phyloP scores from a whole-genome alignment of 1,284 basidiomycete genomes.

The Papiliotrema flavescens region DNA sequence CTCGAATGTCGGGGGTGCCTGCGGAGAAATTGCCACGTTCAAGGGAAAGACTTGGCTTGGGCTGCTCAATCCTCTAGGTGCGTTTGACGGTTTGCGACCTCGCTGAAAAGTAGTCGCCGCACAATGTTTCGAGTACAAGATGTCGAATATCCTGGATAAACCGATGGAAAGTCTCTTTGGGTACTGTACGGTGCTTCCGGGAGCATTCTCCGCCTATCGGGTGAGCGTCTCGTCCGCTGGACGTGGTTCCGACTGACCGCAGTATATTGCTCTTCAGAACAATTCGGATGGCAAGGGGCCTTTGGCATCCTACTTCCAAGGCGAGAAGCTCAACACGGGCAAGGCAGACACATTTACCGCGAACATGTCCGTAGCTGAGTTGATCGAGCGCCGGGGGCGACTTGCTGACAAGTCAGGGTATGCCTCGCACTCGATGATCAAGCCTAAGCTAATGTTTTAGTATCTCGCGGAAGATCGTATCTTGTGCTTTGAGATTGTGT shows the following conservation, averaged over 20 bases:
- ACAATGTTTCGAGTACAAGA: slow-evolving; percentile 91
- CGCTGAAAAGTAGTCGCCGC: slow-evolving; percentile 64
- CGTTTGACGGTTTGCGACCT: slow-evolving; percentile 15
- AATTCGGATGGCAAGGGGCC: slow-evolving; percentile 81
- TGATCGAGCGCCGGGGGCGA: no score
- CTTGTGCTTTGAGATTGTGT: slow-evolving; percentile 90
- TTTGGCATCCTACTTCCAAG: slow-evolving; percentile 93
- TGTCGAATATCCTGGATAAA: slow-evolving; percentile 87
- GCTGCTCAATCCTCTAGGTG: slow-evolving; percentile 79
- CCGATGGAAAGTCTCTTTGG: slow-evolving; percentile 90
- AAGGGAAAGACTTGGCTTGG: slow-evolving; percentile 83
- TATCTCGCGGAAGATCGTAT: slow-evolving; percentile 66
- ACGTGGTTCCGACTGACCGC: slow-evolving; percentile 2
- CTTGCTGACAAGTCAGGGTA: slow-evolving; percentile 22
- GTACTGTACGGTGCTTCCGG: slow-evolving; percentile 74
- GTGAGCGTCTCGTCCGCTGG: slow-evolving; percentile 29
- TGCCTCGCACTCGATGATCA: background rate
- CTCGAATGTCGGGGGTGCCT: slow-evolving; percentile 88
- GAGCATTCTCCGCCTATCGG: slow-evolving; percentile 86
- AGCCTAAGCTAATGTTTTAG: slow-evolving; percentile 6
- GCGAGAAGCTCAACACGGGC: slow-evolving; percentile 82
- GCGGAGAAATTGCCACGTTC: slow-evolving; percentile 89
- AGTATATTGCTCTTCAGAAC: slow-evolving; percentile 62
- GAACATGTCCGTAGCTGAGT: slow-evolving; percentile 46
- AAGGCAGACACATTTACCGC: slow-evolving; percentile 95